Evolutionary conservation across 208 protist species (phyloP).

Genomic region (Leishmania amazonensis): DNA sequence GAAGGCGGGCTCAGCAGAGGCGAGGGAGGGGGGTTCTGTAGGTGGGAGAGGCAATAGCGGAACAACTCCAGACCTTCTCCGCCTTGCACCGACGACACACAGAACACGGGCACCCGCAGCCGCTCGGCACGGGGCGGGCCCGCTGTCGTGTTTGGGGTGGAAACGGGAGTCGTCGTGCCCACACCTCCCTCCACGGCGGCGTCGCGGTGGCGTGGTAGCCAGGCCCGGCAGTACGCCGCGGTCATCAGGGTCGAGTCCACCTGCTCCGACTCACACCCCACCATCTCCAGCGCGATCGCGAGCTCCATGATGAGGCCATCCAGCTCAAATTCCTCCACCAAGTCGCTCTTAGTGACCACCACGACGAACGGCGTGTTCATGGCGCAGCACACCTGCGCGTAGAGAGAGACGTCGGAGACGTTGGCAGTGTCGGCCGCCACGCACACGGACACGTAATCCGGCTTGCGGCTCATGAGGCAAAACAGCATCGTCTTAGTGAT

Average conservation of each 20-base stretch:
- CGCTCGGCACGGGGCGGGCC: constrained; percentile 38
- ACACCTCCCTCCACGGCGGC: constrained; percentile 39
- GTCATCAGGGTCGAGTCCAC: constrained; percentile 36
- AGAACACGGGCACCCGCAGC: constrained; percentile 62
- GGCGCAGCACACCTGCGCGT: constrained; percentile 93
- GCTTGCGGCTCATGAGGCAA: constrained; percentile 92
- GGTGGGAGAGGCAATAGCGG: constrained; percentile 42
- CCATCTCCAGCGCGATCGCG: constrained; percentile 40
- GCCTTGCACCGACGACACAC: constrained; percentile 60
- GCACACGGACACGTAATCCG: constrained; percentile 91
- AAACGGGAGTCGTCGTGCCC: not conserved
- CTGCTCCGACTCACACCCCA: constrained; percentile 46
- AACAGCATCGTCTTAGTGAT: constrained; percentile 85
- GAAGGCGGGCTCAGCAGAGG: constrained; percentile 21
- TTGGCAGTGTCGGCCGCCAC: constrained; percentile 49
- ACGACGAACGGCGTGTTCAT: constrained; percentile 92
- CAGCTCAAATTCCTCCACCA: constrained; percentile 91
- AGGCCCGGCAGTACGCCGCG: constrained; percentile 29
- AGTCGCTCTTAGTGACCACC: constrained; percentile 96
- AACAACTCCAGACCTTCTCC: constrained; percentile 57
- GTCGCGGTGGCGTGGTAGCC: constrained; percentile 35
- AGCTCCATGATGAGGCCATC: constrained; percentile 90
- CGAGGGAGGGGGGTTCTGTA: constrained; percentile 30
- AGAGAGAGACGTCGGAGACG: constrained; percentile 51
- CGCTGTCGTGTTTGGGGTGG: not conserved